Evolutionary conservation across 306 rosid species (phyloP), one percentile per base, ranked within the genome.

Genomic region (Ormosia semicastrata): DNA sequence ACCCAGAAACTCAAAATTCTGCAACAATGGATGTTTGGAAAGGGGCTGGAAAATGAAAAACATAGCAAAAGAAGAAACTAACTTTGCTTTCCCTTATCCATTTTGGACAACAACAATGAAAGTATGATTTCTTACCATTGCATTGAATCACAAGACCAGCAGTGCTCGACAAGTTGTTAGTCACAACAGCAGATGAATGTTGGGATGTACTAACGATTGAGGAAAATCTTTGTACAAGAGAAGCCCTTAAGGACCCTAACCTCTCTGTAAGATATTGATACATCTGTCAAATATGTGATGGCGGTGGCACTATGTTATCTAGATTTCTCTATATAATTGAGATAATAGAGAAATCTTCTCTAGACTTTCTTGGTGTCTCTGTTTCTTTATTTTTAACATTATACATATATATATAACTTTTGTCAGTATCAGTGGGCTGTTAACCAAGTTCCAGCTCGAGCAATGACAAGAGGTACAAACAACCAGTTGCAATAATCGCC

Each of bases 121-220:
- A 29, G 18, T 11, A 3, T 14, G 2, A 36, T 15, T 17, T 40
- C 58, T 18, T 73, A 81, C 85, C 85, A 53, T 81, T 81, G 69
- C 80, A 81, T 0, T 69, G 85, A 68, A 81, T 73, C 32, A 66
- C 79, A 14, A 64, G 62, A n/a, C 80, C 85, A 41, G 69, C 39
- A 65, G 80, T 65, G 52, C 39, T 72, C 0, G 84, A 73, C 84
- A 73, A 72, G 10, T 18, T 80, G 9, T 52, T 70, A 15, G 33
- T 66, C 50, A 39, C 11, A 47, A 32, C 33, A 2, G 52, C 3
- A 10, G 76, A 39, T 1, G 73, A 64, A 47, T 36, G 66, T 1
- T 7, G 40, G 0, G 6, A 15, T 15, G 9, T n/a, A 57, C 3
- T 24, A 24, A 33, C 29, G 13, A 15, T 24, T 3, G 58, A 58